Base-by-base conservation (phyloP, 352 stramenopile genomes). In the Phytopythium delawarense region DNA sequence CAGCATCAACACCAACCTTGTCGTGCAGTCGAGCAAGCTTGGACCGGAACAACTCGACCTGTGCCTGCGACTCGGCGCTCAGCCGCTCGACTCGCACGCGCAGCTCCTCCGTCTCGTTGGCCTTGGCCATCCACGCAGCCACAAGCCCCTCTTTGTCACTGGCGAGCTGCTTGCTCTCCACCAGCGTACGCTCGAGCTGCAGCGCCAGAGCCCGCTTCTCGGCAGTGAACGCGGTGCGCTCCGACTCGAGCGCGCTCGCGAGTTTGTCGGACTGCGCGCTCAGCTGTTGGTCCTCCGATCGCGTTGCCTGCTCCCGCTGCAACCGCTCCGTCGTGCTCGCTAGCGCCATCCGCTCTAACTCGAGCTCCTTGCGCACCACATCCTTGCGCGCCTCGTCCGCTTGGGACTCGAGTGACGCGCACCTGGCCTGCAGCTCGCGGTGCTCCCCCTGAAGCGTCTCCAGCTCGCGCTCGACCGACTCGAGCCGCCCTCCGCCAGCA, bases 41-140 rank as follows among this genome's bases (percentile, higher is more conserved):
- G 5, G 81, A 25, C 7, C 78, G 75, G 46, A 76, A 81, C 7
- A 70, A 60, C 16, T 87, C 75, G 1, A 78, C 39, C 57, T 84
- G 69, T 0, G 74, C 75, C 60, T 87, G 73, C 23, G 67, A 49
- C n/a, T 87, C 75, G 35, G 79, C 69, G 2, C 66, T 53, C 5
- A 75, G 55, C 2, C 75, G 74, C 28, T 86, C 76, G 57, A 74
- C 66, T 5, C 65, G 34, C n/a, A 84, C 28, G 20, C 81, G 1
- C 2, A 85, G 53, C 42, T 88, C 75, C 63, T 88, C 76, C 12
- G 71, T 75, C 39, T 88, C 74, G 30, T 78, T 66, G 3, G 37
- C 57, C 53, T 85, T 88, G 9, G 57, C 52, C 53, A 76, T 71
- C 62, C 74, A 73, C 1, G 64, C 39, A 2, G 50, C 21, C 20